These are phyloP conservation scores for Solanum bulbocastanum DNA, from an alignment of 257 asterid species.

Conservation along the genomic window DNA sequence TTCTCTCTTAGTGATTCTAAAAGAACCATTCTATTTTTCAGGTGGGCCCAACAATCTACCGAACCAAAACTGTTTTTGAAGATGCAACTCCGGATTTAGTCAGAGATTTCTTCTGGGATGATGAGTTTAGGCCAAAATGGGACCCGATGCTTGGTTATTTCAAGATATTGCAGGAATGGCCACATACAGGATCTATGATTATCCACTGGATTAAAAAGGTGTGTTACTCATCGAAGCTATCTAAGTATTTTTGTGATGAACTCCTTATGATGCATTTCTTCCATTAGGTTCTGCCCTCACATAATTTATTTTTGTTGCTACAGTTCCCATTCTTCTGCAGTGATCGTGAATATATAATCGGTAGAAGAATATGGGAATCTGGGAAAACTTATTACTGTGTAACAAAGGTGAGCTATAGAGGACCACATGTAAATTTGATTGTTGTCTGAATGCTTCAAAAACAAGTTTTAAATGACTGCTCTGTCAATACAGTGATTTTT, in stretches of 20 bases:
- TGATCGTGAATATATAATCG: constrained; percentile 76
- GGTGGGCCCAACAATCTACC: constrained; percentile 58
- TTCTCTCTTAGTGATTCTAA: not conserved
- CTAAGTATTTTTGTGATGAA: not conserved
- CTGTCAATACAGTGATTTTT: not conserved
- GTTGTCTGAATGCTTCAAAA: not conserved
- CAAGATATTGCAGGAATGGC: constrained; percentile 65
- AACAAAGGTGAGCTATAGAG: constrained; percentile 39
- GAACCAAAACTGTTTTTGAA: constrained; percentile 78
- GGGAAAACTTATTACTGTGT: constrained; percentile 51
- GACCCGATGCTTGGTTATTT: constrained; percentile 68
- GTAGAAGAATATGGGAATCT: constrained; percentile 78
- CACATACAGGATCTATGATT: constrained; percentile 60
- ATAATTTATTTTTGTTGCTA: constrained; percentile 11
- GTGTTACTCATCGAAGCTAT: constrained; percentile 2
- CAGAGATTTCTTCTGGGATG: constrained; percentile 96
- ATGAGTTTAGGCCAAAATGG: constrained; percentile 85
- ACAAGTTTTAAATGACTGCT: not conserved
- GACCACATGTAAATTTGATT: not conserved
- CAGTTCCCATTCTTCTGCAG: constrained; percentile 96
- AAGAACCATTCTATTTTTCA: constrained; percentile 17
- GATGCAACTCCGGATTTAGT: constrained; percentile 83
- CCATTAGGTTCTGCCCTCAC: not conserved
- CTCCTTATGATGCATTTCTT: not conserved
- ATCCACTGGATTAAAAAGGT: constrained; percentile 94